phyloP scores from a whole-genome alignment of 2,329 filamentous ascomycete species.

The Diaporthe aspalathi region DNA sequence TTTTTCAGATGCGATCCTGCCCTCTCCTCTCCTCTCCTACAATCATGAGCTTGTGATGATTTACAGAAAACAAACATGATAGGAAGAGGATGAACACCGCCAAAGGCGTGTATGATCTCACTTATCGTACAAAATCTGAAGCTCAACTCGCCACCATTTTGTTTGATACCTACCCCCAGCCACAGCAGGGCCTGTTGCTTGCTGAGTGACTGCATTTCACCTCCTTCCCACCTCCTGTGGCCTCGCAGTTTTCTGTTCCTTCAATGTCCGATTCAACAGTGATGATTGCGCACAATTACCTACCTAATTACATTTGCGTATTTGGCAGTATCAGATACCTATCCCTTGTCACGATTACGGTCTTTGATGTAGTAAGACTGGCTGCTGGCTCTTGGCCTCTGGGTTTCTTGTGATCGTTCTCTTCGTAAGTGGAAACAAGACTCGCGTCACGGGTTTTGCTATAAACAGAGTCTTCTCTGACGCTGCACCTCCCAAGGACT shows the following conservation, averaged over 20 bases:
- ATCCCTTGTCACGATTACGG: too few relatives aligned
- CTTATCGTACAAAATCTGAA: conserved; percentile 66
- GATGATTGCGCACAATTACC: background rate
- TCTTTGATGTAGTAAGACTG: background rate
- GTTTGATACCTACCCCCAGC: conserved; percentile 1
- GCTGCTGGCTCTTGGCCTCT: too few relatives aligned
- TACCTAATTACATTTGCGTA: background rate
- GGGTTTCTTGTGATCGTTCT: too few relatives aligned
- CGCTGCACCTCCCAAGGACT: too few relatives aligned
- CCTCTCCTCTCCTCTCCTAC: conserved; percentile 43
- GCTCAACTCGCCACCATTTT: conserved; percentile 47
- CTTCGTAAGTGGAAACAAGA: background rate
- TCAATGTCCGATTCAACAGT: background rate
- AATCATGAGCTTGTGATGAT: conserved; percentile 71
- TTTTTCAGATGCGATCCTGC: background rate
- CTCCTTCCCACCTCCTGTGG: background rate
- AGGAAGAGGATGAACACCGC: conserved; percentile 76
- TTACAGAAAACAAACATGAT: conserved; percentile 67
- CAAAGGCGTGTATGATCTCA: conserved; percentile 70
- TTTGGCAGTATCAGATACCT: background rate
- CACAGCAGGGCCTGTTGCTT: background rate
- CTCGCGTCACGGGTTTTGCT: too few relatives aligned
- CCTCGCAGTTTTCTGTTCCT: too few relatives aligned
- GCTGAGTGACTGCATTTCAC: too few relatives aligned
- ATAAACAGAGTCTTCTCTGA: too few relatives aligned